phyloP scores from a whole-genome alignment of 2,329 filamentous ascomycete species.

The Neonectria magnoliae region DNA sequence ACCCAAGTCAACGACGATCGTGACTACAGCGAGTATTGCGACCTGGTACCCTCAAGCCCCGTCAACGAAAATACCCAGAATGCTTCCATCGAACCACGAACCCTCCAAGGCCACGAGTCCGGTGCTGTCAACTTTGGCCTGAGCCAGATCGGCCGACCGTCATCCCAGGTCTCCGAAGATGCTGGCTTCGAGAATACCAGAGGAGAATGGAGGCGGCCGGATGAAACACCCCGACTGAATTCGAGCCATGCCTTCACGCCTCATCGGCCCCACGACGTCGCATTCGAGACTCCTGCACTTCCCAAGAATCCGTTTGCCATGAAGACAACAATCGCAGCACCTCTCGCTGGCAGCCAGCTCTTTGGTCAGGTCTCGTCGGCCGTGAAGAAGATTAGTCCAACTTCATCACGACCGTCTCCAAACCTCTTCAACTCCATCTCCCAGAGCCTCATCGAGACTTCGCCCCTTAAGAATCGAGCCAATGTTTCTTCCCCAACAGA shows the following conservation, averaged over 20 bases:
- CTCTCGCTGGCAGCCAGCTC: slow-evolving; percentile 58
- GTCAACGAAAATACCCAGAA: slow-evolving; percentile 40
- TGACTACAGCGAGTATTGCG: slow-evolving; percentile 61
- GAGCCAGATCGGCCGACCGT: slow-evolving; percentile 48
- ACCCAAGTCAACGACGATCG: slow-evolving; percentile 67
- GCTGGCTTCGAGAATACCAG: slow-evolving; percentile 51
- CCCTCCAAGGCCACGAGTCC: slow-evolving; percentile 59
- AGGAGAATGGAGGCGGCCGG: slow-evolving; percentile 51
- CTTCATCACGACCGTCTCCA: slow-evolving; percentile 67
- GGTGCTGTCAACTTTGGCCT: slow-evolving; percentile 60
- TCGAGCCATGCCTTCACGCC: slow-evolving; percentile 47
- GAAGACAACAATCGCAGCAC: slow-evolving; percentile 46
- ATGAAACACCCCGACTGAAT: slow-evolving; percentile 48
- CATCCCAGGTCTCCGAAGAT: slow-evolving; percentile 56
- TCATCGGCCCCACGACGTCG: slow-evolving; percentile 37
- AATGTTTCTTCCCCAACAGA: slow-evolving; percentile 58
- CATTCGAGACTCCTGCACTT: slow-evolving; percentile 61
- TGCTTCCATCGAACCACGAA: slow-evolving; percentile 46
- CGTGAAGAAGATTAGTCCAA: slow-evolving; percentile 61
- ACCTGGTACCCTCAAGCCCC: slow-evolving; percentile 44
- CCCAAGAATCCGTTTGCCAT: slow-evolving; percentile 60
- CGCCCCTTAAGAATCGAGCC: slow-evolving; percentile 61
- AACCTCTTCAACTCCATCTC: slow-evolving; percentile 59
- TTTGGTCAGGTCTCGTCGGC: slow-evolving; percentile 66
- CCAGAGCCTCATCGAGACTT: slow-evolving; percentile 55